Conservation (phyloP, 2,329 filamentous ascomycete genomes). For the Pestalotiopsis sp. region DNA sequence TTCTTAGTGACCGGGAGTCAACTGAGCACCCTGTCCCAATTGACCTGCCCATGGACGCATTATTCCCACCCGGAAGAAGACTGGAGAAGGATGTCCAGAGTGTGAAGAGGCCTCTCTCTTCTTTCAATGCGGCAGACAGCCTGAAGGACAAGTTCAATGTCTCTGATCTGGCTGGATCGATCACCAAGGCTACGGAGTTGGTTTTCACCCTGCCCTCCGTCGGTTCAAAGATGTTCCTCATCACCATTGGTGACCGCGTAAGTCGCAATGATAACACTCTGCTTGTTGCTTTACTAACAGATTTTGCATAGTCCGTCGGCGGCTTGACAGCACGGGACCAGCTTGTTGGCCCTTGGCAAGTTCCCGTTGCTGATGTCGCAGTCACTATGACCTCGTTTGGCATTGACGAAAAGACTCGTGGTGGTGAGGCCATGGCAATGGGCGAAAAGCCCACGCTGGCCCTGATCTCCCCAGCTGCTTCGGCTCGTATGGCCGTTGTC, state of each 20-base stretch:
- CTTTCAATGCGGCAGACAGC: constrained; percentile 68
- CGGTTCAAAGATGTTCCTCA: constrained; percentile 95
- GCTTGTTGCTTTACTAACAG: background rate
- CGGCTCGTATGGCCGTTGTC: constrained; percentile 93
- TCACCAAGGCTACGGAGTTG: constrained; percentile 71
- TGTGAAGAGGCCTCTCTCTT: constrained; percentile 19
- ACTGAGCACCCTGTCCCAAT: constrained; percentile 15
- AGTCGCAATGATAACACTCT: background rate
- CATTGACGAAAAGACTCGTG: constrained; percentile 64
- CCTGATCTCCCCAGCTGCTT: constrained; percentile 85
- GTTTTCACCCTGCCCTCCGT: constrained; percentile 86
- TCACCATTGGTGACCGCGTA: constrained; percentile 86
- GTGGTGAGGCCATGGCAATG: constrained; percentile 93
- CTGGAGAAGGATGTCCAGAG: constrained; percentile 18
- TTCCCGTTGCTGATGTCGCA: constrained; percentile 89
- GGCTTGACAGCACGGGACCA: constrained; percentile 88
- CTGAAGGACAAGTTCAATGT: constrained; percentile 59
- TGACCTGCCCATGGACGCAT: constrained; percentile 16
- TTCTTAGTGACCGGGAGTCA: constrained; percentile 50
- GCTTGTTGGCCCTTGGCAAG: constrained; percentile 96
- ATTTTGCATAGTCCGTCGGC: constrained; percentile 63
- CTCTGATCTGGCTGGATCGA: constrained; percentile 39
- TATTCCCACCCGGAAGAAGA: constrained; percentile 15
- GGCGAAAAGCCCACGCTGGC: constrained; percentile 89
- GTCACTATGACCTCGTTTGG: constrained; percentile 85